These are phyloP conservation scores for Trichoderma pleuroti DNA, from an alignment of 2,329 filamentous ascomycete species.

Conservation along the genomic window DNA sequence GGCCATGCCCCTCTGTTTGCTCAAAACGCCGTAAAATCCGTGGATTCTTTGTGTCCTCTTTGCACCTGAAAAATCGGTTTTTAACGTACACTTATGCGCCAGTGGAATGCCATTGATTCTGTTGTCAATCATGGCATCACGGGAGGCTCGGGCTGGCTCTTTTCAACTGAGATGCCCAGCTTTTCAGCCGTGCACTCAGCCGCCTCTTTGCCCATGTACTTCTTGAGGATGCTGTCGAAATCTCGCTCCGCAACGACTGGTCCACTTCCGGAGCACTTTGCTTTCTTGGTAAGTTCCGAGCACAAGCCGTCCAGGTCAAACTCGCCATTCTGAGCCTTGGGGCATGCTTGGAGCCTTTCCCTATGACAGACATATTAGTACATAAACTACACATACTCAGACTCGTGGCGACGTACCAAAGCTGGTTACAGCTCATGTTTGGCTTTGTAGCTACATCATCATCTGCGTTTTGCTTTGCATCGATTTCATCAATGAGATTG, in stretches of 20 bases:
- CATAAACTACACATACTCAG: not conserved
- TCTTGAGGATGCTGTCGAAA: constrained; percentile 74
- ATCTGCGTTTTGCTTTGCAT: constrained; percentile 67
- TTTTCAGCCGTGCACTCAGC: constrained; percentile 34
- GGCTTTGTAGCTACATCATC: constrained; percentile 57
- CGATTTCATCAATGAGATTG: constrained; percentile 73
- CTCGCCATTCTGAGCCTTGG: constrained; percentile 83
- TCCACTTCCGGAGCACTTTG: constrained; percentile 86
- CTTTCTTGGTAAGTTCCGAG: constrained; percentile 89
- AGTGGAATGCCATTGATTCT: not conserved
- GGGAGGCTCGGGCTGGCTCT: constrained; percentile 24
- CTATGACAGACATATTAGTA: constrained; percentile 52
- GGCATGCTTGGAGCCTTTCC: constrained; percentile 85
- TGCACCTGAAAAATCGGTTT: not conserved
- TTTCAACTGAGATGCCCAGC: constrained; percentile 58
- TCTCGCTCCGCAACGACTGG: constrained; percentile 87
- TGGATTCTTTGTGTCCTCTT: constrained; percentile 6
- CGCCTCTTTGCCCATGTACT: constrained; percentile 52
- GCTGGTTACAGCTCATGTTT: constrained; percentile 81
- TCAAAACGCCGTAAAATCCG: constrained; percentile 19
- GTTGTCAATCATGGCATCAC: constrained; percentile 14
- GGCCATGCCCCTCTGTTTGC: constrained; percentile 8
- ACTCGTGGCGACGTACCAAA: constrained; percentile 65
- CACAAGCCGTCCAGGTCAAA: constrained; percentile 93
- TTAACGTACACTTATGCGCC: constrained; percentile 18